phyloP scores from a whole-genome alignment of 768 basidiomycete species.

The Tylopilus sp. region DNA sequence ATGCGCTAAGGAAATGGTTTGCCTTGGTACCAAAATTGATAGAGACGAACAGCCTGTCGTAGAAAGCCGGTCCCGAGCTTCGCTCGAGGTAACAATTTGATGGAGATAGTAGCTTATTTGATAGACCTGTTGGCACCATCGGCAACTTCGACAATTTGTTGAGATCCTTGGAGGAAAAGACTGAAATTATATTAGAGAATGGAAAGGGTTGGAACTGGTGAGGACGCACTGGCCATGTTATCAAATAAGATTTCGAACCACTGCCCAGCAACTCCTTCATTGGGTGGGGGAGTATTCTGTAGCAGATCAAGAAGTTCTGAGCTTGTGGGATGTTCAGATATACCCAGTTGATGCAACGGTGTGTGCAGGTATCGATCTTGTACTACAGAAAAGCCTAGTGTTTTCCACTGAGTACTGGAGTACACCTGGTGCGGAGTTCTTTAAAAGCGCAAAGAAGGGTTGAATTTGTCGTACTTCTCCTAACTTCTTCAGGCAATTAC shows the following conservation, averaged over 20 bases:
- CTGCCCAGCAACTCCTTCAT: constrained; percentile 45
- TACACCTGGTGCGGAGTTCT: constrained; percentile 49
- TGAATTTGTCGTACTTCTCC: constrained; percentile 44
- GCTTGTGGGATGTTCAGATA: constrained; percentile 62
- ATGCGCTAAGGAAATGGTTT: constrained; percentile 76
- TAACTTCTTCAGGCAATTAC: constrained; percentile 53
- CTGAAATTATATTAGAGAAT: constrained; percentile 30
- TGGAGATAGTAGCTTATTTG: constrained; percentile 45
- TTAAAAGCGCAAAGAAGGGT: background rate
- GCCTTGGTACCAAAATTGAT: constrained; percentile 79
- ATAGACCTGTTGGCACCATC: constrained; percentile 57
- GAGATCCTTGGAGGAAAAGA: constrained; percentile 50
- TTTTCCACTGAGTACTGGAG: constrained; percentile 56
- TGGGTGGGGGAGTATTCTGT: constrained; percentile 48
- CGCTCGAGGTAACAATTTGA: constrained; percentile 61
- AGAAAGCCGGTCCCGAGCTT: constrained; percentile 49
- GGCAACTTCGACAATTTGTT: constrained; percentile 47
- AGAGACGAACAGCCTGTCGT: constrained; percentile 76
- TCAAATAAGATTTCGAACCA: constrained; percentile 65
- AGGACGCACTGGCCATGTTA: constrained; percentile 48
- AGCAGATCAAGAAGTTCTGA: constrained; percentile 53
- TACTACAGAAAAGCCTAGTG: constrained; percentile 67
- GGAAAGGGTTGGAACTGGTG: background rate
- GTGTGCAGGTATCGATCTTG: constrained; percentile 47
- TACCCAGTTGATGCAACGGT: constrained; percentile 54